Evolutionary conservation across 345 rosid genomes (phyloP).

Genomic region (Mercurialis annua): DNA sequence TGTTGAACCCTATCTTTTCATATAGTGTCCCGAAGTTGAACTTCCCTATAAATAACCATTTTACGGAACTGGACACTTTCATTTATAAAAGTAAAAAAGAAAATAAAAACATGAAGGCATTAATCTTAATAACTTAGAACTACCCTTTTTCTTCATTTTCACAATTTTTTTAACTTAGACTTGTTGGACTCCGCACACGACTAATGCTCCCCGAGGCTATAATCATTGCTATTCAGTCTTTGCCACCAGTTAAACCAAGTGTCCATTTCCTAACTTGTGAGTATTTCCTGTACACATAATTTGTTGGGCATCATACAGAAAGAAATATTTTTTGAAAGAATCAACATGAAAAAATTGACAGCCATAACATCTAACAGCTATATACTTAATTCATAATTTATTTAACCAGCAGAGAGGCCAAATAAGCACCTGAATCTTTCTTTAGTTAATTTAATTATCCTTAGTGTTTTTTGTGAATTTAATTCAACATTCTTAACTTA

Average conservation of each 20-base stretch:
- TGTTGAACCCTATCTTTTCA: constrained; percentile 86
- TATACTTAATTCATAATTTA: too few relatives aligned
- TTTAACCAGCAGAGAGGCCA: background rate
- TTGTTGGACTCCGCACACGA: constrained; percentile 70
- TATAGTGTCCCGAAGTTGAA: constrained; percentile 77
- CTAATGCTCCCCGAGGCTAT: constrained; percentile 92
- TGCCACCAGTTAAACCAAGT: constrained; percentile 79
- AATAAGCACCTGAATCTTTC: too few relatives aligned
- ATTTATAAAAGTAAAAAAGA: background rate
- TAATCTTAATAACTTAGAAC: constrained; percentile 2
- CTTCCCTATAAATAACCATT: constrained; percentile 49
- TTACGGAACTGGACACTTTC: background rate
- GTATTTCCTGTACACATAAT: constrained; percentile 59
- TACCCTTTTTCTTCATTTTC: background rate
- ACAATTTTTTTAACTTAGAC: constrained; percentile 15
- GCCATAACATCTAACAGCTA: too few relatives aligned
- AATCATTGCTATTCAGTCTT: constrained; percentile 75
- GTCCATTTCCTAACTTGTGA: constrained; percentile 82
- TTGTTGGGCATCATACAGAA: constrained; percentile 11
- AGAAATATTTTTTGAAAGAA: background rate
- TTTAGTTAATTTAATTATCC: too few relatives aligned
- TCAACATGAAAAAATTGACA: background rate
- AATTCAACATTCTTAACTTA: too few relatives aligned
- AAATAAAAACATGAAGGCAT: background rate
- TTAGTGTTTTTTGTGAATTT: too few relatives aligned